These are phyloP conservation scores for Crithidia mellificae DNA, from an alignment of 208 protist genomes.

Conservation along the genomic window DNA sequence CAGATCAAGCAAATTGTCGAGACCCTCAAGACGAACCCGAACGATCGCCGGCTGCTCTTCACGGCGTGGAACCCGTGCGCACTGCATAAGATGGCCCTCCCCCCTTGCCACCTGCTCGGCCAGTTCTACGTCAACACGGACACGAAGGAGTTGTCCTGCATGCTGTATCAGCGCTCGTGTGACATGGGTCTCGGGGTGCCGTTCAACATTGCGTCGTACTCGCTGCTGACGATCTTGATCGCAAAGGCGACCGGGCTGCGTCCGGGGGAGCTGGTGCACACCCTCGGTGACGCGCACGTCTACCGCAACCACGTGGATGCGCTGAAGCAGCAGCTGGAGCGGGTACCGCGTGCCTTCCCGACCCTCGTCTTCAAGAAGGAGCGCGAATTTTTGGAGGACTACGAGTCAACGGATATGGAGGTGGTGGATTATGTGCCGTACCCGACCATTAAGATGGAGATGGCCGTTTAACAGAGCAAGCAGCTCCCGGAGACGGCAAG, in stretches of 20 bases:
- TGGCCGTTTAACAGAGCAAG: constrained; percentile 92
- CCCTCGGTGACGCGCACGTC: constrained; percentile 98
- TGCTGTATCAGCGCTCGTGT: constrained; percentile 93
- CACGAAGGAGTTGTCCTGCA: constrained; percentile 93
- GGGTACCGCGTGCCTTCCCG: constrained; percentile 94
- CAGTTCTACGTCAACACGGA: constrained; percentile 96
- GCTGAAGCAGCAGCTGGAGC: constrained; percentile 92
- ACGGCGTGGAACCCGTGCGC: constrained; percentile 97
- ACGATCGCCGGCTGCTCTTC: constrained; percentile 95
- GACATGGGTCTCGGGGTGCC: constrained; percentile 98
- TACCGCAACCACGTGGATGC: constrained; percentile 98
- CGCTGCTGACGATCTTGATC: constrained; percentile 95
- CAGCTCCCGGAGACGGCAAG: neutral
- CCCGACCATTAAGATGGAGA: constrained; percentile 96
- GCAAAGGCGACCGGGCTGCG: constrained; percentile 93
- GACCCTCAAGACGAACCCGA: constrained; percentile 93
- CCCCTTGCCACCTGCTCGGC: constrained; percentile 97
- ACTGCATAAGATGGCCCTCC: constrained; percentile 96
- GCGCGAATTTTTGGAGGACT: constrained; percentile 90
- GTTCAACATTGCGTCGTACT: constrained; percentile 99
- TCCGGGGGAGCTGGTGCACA: constrained; percentile 97
- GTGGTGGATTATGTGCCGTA: constrained; percentile 96
- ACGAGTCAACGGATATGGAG: constrained; percentile 92
- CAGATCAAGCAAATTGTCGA: constrained; percentile 95
- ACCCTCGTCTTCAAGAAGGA: constrained; percentile 69